phyloP scores from a whole-genome alignment of 805 yeast genomes.

The Lipomyces kockii region DNA sequence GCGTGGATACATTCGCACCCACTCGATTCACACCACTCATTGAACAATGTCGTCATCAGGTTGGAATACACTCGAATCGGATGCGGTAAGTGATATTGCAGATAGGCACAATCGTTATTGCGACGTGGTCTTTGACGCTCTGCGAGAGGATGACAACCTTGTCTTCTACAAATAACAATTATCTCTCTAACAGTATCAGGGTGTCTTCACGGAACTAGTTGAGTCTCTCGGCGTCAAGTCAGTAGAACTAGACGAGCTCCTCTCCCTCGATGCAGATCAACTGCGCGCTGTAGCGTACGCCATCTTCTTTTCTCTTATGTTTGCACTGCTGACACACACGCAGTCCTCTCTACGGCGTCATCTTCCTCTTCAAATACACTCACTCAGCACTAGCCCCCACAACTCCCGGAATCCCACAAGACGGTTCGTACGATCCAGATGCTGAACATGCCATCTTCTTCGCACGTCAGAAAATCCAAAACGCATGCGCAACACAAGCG shows the following conservation, averaged over 20 bases:
- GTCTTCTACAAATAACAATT: neutral
- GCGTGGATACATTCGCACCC: neutral
- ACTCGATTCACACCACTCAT: slow-evolving; percentile 1
- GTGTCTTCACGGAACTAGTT: slow-evolving; percentile 67
- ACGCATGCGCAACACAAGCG: slow-evolving; percentile 78
- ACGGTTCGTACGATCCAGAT: slow-evolving; percentile 52
- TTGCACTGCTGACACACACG: neutral
- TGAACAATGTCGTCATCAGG: slow-evolving; percentile 39
- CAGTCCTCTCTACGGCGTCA: slow-evolving; percentile 59
- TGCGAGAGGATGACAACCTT: neutral
- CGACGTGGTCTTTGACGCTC: neutral
- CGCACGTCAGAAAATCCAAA: slow-evolving; percentile 66
- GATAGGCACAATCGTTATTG: neutral
- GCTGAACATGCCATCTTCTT: slow-evolving; percentile 54
- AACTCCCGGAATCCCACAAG: slow-evolving; percentile 45
- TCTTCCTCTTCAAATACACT: slow-evolving; percentile 66
- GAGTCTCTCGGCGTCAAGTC: slow-evolving; percentile 58
- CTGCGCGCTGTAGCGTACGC: slow-evolving; percentile 42
- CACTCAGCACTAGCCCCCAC: slow-evolving; percentile 45
- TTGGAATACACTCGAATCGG: slow-evolving; percentile 71
- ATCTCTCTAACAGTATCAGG: slow-evolving; percentile 44
- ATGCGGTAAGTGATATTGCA: slow-evolving; percentile 51
- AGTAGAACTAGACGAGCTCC: slow-evolving; percentile 63
- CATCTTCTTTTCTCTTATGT: neutral
- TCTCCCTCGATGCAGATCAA: slow-evolving; percentile 55